A percentile compares a stretch with the other conserved stretches of the same genome.
Conservation (phyloP, 2,329 filamentous ascomycete species). For the Sphaerostilbella broomeana region DNA sequence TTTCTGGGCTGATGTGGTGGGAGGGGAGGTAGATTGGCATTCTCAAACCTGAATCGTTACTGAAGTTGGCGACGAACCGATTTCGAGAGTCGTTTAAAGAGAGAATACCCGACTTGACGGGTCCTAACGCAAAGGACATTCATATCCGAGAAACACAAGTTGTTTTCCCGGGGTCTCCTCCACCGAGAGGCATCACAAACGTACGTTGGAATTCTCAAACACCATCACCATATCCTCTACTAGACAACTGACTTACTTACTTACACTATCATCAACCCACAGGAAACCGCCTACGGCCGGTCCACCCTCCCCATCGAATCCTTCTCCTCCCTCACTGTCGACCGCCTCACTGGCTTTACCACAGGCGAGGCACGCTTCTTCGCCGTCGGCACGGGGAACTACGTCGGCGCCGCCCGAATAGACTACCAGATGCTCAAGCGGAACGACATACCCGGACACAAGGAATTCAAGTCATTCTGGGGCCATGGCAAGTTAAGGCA, state of each 20-base stretch:
- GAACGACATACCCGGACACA: background rate
- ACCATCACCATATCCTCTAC: background rate
- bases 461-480: constrained; percentile 2
- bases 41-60: constrained; percentile 12
- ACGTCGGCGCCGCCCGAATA: constrained; percentile 16
- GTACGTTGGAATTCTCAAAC: constrained; percentile 12
- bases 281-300: constrained; percentile 22
- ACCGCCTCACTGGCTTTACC: background rate
- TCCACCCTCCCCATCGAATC: constrained; percentile 21
- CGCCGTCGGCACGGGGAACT: constrained; percentile 19
- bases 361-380: constrained; percentile 17
- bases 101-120: constrained; percentile 4
- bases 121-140: constrained; percentile 2
- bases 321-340: constrained; percentile 14
- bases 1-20: too few species aligned
- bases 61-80: constrained; percentile 12
- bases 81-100: constrained; percentile 10
- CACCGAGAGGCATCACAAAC: constrained; percentile 16
- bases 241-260: background rate
- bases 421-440: constrained; percentile 9
- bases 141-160: constrained; percentile 12
- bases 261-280: background rate
- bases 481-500: constrained; percentile 12
- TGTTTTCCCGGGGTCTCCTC: constrained; percentile 12
- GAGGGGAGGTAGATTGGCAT: constrained; percentile 9